Conservation (phyloP, 148 eudicot species). For the Vaccinium darrowii region DNA sequence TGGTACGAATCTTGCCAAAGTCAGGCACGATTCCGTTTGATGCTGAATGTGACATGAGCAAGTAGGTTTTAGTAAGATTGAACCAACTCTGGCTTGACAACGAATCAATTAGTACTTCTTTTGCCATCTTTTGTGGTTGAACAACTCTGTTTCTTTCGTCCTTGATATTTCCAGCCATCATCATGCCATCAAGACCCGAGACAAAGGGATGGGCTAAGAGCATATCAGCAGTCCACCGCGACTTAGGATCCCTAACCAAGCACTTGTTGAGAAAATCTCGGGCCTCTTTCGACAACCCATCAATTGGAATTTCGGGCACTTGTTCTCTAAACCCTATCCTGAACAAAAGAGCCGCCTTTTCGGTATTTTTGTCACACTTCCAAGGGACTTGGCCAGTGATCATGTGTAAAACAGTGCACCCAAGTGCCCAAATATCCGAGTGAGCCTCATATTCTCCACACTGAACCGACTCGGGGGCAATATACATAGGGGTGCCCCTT, state of each 20-base stretch:
- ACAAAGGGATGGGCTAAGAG: neutral
- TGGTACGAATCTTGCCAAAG: neutral
- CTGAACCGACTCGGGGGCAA: slow-evolving; percentile 1
- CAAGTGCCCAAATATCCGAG: slow-evolving; percentile 20
- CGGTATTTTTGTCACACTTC: neutral
- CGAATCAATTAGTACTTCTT: neutral
- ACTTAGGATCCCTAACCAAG: neutral
- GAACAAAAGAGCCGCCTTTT: neutral
- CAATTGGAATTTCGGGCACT: neutral
- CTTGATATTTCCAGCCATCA: neutral
- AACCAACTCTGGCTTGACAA: neutral
- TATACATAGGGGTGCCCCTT: neutral
- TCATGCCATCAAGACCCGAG: neutral
- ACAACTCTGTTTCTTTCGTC: neutral
- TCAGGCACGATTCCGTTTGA: neutral
- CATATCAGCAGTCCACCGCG: neutral
- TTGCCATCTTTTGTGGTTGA: neutral
- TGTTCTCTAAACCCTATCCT: neutral
- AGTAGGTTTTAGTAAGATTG: neutral
- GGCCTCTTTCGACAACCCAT: neutral
- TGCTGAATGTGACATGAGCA: neutral
- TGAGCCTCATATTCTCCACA: neutral
- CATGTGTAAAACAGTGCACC: slow-evolving; percentile 17
- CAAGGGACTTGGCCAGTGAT: slow-evolving; percentile 1
- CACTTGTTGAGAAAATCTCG: neutral